phyloP scores from a whole-genome alignment of 179 eudicot species.

The Nepenthes alata region DNA sequence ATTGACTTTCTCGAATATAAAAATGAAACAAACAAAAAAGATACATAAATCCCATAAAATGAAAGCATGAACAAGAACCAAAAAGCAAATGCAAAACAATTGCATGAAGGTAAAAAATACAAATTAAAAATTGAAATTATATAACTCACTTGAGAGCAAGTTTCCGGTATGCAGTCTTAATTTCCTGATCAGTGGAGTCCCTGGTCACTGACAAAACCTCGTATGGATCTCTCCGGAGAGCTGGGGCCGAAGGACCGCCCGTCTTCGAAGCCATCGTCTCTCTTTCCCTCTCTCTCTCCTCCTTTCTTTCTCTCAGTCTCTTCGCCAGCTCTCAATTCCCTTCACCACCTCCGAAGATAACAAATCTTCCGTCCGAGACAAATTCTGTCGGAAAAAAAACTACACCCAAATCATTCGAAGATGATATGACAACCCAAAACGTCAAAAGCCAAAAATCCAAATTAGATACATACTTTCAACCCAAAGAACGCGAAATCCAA shows the following conservation, averaged over 20 bases:
- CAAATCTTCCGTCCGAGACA: background rate
- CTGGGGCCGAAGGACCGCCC: constrained; percentile 36
- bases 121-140: constrained; percentile 5
- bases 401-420: no score
- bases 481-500: no score
- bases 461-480: no score
- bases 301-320: background rate
- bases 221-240: constrained; percentile 70
- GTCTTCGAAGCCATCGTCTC: constrained; percentile 28
- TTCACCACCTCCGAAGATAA: no score
- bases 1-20: no score
- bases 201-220: constrained; percentile 67
- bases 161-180: constrained; percentile 80
- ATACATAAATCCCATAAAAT: background rate
- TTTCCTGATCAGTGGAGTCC: constrained; percentile 78
- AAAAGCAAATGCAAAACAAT: constrained; percentile 62
- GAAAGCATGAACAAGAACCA: background rate
- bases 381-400: background rate
- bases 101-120: constrained; percentile 33
- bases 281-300: constrained; percentile 5
- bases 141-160: constrained; percentile 82
- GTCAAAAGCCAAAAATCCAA: no score
- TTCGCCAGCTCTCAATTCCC: background rate
- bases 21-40: no score
- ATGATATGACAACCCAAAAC: no score